A percentile compares a stretch with the other conserved stretches of the same genome.
These are phyloP conservation scores for Cinnamomum micranthum DNA, from an alignment of 164 flowering plant species.

Conservation along the genomic window DNA sequence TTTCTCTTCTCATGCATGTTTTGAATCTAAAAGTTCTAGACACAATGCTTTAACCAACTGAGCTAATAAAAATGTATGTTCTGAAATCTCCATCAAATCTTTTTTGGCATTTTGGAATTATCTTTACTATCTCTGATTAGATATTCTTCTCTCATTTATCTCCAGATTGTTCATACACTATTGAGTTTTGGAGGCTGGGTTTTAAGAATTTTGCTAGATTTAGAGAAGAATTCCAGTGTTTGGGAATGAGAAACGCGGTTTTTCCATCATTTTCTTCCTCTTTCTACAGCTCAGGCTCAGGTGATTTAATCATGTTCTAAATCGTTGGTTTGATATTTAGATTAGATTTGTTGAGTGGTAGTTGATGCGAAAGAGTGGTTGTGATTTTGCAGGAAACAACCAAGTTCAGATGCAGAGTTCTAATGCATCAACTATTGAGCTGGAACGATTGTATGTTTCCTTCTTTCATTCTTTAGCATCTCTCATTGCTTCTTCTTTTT, in stretches of 20 bases:
- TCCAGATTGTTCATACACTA: background rate
- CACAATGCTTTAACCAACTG: background rate
- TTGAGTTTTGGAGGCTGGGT: background rate
- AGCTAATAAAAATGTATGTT: background rate
- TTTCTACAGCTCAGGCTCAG: conserved; percentile 22
- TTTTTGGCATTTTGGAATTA: background rate
- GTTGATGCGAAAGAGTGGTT: no score
- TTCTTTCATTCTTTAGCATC: background rate
- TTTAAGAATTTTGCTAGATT: background rate
- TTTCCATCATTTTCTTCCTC: conserved; percentile 26
- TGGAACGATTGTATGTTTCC: conserved; percentile 20
- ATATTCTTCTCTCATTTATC: background rate
- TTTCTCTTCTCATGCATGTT: background rate
- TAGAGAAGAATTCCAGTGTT: background rate
- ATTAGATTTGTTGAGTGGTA: no score
- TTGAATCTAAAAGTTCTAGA: background rate
- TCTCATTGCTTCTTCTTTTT: no score
- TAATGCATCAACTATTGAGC: conserved; percentile 17
- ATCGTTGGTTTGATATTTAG: background rate
- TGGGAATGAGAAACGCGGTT: conserved; percentile 17
- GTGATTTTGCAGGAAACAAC: conserved; percentile 25
- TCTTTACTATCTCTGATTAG: background rate
- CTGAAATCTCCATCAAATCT: background rate
- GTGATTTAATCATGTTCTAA: conserved; percentile 6
- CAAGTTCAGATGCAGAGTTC: conserved; percentile 25